A percentile compares a stretch with the other conserved stretches of the same genome.
Evolutionary conservation across 2,329 filamentous ascomycete genomes (phyloP).

Genomic region (Paramyrothecium roridum): DNA sequence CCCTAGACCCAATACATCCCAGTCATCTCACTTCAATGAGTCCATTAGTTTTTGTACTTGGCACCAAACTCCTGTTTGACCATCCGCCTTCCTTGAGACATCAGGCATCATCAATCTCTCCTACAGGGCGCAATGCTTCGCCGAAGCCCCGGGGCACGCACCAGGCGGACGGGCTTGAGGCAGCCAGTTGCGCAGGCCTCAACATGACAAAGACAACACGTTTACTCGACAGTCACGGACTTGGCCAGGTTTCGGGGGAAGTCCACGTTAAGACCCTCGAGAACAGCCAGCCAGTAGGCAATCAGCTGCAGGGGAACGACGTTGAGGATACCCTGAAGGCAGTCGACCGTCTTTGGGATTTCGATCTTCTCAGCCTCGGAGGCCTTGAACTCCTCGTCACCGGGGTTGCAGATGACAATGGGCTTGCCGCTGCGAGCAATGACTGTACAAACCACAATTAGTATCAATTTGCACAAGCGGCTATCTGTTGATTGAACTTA

Average conservation of each 20-base stretch:
- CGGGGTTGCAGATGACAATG: constrained; percentile 96
- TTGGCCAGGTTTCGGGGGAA: constrained; percentile 99
- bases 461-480: constrained; percentile 1
- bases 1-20: not conserved
- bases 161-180: not conserved
- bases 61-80: not conserved
- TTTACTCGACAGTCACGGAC: constrained; percentile 97
- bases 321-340: constrained; percentile 93
- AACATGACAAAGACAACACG: constrained; percentile 1
- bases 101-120: not conserved
- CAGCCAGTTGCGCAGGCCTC: not conserved
- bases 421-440: constrained; percentile 94
- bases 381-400: constrained; percentile 83
- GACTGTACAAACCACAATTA: constrained; percentile 49
- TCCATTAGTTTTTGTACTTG: not conserved
- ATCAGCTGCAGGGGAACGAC: constrained; percentile 97
- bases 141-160: not conserved
- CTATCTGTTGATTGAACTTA: constrained; percentile 34
- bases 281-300: constrained; percentile 97
- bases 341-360: constrained; percentile 92
- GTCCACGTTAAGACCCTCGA: constrained; percentile 94
- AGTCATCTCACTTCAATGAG: not conserved
- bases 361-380: constrained; percentile 95
- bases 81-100: not conserved
- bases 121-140: not conserved